phyloP scores from a whole-genome alignment of 129 eudicot genomes.

The Glebionis coronaria region DNA sequence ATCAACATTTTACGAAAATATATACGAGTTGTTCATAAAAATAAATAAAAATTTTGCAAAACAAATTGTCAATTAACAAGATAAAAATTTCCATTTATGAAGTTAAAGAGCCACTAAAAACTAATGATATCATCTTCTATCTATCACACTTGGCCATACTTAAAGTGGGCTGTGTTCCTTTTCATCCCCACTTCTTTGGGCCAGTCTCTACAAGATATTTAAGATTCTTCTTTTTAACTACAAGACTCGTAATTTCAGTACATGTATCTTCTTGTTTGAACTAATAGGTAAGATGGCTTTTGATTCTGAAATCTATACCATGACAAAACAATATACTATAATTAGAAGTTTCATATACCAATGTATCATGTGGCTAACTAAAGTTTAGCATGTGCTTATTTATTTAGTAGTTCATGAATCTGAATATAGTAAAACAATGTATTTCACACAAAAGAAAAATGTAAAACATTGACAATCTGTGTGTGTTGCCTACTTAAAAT shows the following conservation, averaged over 20 bases:
- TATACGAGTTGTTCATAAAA: no score
- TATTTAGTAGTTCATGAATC: not conserved
- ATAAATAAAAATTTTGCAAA: no score
- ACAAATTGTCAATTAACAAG: no score
- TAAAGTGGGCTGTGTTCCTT: conserved; percentile 11
- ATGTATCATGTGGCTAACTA: not conserved
- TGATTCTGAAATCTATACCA: no score
- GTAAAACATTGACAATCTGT: conserved; percentile 16
- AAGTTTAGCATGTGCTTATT: not conserved
- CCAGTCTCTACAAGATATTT: not conserved
- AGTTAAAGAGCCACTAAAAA: not conserved
- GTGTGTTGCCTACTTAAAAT: conserved; percentile 23
- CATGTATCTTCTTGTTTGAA: no score
- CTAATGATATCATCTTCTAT: not conserved
- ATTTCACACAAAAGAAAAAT: conserved; percentile 16
- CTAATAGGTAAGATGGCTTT: no score
- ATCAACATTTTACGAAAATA: no score
- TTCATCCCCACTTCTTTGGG: not conserved
- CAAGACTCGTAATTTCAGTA: no score
- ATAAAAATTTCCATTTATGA: not conserved
- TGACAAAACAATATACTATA: no score
- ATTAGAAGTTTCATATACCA: no score
- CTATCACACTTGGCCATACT: not conserved
- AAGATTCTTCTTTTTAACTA: not conserved
- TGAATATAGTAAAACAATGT: conserved; percentile 15